Evolutionary conservation across 2,329 filamentous ascomycete genomes (phyloP).

Genomic region (Ilyonectria destructans): DNA sequence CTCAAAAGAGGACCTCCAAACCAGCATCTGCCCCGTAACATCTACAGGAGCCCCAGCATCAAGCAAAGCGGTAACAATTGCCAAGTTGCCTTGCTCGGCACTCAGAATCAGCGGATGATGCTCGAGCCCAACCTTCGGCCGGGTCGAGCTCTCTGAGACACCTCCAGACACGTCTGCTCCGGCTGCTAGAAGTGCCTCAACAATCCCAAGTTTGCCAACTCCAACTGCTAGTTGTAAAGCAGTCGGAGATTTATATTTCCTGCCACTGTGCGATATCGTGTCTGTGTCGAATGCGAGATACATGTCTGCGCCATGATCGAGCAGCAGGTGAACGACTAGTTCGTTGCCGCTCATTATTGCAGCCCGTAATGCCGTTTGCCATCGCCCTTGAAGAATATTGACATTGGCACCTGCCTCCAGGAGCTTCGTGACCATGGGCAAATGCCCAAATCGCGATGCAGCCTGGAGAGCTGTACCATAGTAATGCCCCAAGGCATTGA

Average conservation of each 20-base stretch:
- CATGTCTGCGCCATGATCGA: conserved; percentile 18
- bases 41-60: background rate
- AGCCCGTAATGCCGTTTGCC: conserved; percentile 27
- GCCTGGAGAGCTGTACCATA: conserved; percentile 35
- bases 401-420: conserved; percentile 17
- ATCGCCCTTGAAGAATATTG: conserved; percentile 24
- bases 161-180: background rate
- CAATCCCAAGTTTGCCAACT: background rate
- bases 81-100: background rate
- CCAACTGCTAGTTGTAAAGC: background rate
- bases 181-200: background rate
- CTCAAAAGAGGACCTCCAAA: background rate
- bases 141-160: background rate
- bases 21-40: background rate
- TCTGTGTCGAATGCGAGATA: background rate
- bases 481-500: conserved; percentile 27
- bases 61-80: background rate
- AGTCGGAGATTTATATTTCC: background rate
- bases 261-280: too few species aligned
- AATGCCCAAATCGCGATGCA: conserved; percentile 21
- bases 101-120: conserved; percentile 13
- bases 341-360: background rate
- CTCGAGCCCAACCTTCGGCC: background rate
- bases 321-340: conserved; percentile 10
- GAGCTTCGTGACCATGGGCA: background rate